phyloP scores from a whole-genome alignment of 257 asterid species.

The Perilla frutescens region DNA sequence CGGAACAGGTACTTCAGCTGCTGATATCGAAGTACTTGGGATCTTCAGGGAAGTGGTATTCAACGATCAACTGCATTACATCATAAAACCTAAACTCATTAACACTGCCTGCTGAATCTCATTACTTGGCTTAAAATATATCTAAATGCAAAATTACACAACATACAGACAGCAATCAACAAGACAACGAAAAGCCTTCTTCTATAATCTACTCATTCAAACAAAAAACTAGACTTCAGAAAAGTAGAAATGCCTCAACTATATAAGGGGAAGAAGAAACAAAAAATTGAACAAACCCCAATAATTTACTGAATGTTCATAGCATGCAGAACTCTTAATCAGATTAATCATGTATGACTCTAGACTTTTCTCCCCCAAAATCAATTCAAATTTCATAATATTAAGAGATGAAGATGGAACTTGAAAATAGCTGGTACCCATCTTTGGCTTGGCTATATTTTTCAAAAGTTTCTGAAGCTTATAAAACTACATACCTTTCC shows the following conservation, averaged over 20 bases:
- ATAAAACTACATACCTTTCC: slow-evolving; percentile 59
- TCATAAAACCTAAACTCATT: slow-evolving; percentile 7
- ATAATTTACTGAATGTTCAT: not conserved
- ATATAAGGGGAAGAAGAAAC: not conserved
- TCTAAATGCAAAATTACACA: not conserved
- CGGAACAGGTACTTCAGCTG: slow-evolving; percentile 42
- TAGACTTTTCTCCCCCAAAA: not conserved
- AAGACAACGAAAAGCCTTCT: not conserved
- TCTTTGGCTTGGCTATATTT: not conserved
- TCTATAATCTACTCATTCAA: not conserved
- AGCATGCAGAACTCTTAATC: not conserved
- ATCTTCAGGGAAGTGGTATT: slow-evolving; percentile 75
- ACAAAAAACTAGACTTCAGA: not conserved
- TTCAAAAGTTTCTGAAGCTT: slow-evolving; percentile 6
- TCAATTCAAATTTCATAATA: not conserved
- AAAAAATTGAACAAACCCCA: too few species aligned
- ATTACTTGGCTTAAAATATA: not conserved
- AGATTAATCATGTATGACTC: not conserved
- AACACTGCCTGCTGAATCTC: not conserved
- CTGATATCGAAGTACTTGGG: slow-evolving; percentile 73
- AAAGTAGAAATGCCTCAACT: too few species aligned
- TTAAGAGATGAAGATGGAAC: not conserved
- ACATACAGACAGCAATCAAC: slow-evolving; percentile 5
- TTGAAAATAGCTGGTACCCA: not conserved
- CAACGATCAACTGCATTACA: slow-evolving; percentile 65